Base-by-base conservation (phyloP, 106 monocot genomes). In the Dendrobium chrysotoxum region DNA sequence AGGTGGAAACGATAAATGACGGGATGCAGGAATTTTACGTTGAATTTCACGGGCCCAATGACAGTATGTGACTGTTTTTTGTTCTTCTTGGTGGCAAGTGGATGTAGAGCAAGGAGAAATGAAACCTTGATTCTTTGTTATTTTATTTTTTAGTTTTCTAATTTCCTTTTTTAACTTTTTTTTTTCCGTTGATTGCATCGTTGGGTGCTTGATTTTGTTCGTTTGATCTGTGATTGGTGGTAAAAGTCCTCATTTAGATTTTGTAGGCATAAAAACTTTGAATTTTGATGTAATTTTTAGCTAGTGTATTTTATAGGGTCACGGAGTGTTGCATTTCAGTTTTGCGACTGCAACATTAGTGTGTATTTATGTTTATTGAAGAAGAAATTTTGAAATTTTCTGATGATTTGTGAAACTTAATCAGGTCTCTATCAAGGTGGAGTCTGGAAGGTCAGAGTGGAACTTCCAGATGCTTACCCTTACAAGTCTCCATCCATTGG, bases 11-110 rank as follows among this genome's bases (percentile, higher is more conserved):
- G 85, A 82, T 91, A 23, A 89, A 91, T 57, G 94, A 94, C 78
- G 94, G 94, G 88, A 94, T 91, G 86, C 91, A 91, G 79, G 91
- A 91, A 82, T 94, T 94, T 75, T 87, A 84, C 54, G 94, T 94
- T 17, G 87, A 94, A 54, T 94, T 94, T 79, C 84, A 91, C 71
- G 94, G 94, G 3, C 94, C 94, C 0, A 88, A 83, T 44, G 94
- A 89, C 12, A 94, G 94, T 94, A 76, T 76, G 76, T 76, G 26
- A 11, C 23, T 4, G 15, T 12, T 50, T 46, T 11, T 76, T 25
- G 41, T 75, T 18, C n/a, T 42, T 40, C 74, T 76, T 76, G 10
- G 47, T 76, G 44, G 44, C 76, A 76, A 76, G 76, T 76, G n/a
- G 47, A 76, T 47, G 76, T 50, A 20, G 25, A 76, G 47, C 47